These are phyloP conservation scores for Gentiana dahurica DNA, from an alignment of 257 asterid genomes.

Conservation along the genomic window DNA sequence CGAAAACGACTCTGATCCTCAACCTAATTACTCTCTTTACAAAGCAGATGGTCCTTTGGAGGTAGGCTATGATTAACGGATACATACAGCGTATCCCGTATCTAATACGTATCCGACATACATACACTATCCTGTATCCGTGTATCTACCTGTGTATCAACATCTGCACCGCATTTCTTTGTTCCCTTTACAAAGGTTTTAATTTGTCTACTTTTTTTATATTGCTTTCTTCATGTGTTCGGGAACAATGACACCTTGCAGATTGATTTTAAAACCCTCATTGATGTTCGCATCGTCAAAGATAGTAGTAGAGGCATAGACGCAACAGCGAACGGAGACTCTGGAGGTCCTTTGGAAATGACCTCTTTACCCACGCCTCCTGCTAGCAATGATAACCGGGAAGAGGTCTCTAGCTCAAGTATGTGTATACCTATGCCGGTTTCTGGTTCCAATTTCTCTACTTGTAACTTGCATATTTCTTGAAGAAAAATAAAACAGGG, in stretches of 20 bases:
- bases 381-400: constrained; percentile 22
- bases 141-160: not conserved
- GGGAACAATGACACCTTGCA: constrained; percentile 22
- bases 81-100: no score
- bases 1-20: constrained; percentile 36
- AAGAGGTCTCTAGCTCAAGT: constrained; percentile 32
- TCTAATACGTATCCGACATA: no score
- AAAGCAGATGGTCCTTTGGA: constrained; percentile 84
- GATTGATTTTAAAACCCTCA: constrained; percentile 60
- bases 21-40: constrained; percentile 38
- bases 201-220: not conserved
- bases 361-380: constrained; percentile 20
- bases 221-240: no score
- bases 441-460: no score
- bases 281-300: constrained; percentile 53
- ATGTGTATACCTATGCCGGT: constrained; percentile 1
- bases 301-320: constrained; percentile 30
- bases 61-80: constrained; percentile 21
- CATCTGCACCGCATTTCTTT: constrained; percentile 2
- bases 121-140: no score
- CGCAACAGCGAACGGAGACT: constrained; percentile 12
- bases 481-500: no score
- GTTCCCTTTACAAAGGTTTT: not conserved
- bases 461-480: no score
- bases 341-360: constrained; percentile 26